These are phyloP conservation scores for Lachancea sp. DNA, from an alignment of 805 yeast species.

Conservation along the genomic window DNA sequence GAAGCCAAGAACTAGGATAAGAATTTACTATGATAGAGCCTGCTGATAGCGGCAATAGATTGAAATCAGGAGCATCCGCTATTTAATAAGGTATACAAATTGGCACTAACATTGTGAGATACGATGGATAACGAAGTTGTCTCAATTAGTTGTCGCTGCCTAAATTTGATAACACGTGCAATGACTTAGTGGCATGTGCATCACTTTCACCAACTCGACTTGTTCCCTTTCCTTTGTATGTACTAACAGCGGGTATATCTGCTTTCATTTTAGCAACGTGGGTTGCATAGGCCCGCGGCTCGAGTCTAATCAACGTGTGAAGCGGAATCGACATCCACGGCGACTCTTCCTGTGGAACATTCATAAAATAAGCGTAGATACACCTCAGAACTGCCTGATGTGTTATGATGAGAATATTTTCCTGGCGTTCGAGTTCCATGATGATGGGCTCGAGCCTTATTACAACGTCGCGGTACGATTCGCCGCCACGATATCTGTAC, in stretches of 20 bases:
- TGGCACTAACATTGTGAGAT: background rate
- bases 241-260: slow-evolving; percentile 94
- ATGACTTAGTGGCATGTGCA: slow-evolving; percentile 11
- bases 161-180: slow-evolving; percentile 16
- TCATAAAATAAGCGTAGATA: slow-evolving; percentile 96
- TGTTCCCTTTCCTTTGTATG: slow-evolving; percentile 93
- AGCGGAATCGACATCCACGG: slow-evolving; percentile 99
- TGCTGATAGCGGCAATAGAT: too few species aligned
- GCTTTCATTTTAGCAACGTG: slow-evolving; percentile 87
- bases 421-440: slow-evolving; percentile 97
- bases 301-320: slow-evolving; percentile 88
- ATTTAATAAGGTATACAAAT: background rate
- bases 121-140: background rate
- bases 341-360: slow-evolving; percentile 92
- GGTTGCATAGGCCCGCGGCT: slow-evolving; percentile 92
- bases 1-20: too few species aligned
- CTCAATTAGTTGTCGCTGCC: background rate
- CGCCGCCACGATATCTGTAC: slow-evolving; percentile 95
- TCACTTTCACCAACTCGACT: slow-evolving; percentile 39
- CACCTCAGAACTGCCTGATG: slow-evolving; percentile 97
- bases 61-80: background rate
- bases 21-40: too few species aligned
- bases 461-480: slow-evolving; percentile 91
- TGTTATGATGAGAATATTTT: slow-evolving; percentile 88
- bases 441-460: slow-evolving; percentile 93